phyloP scores from a whole-genome alignment of 805 yeast species.

The Kluyveromyces starmeri region DNA sequence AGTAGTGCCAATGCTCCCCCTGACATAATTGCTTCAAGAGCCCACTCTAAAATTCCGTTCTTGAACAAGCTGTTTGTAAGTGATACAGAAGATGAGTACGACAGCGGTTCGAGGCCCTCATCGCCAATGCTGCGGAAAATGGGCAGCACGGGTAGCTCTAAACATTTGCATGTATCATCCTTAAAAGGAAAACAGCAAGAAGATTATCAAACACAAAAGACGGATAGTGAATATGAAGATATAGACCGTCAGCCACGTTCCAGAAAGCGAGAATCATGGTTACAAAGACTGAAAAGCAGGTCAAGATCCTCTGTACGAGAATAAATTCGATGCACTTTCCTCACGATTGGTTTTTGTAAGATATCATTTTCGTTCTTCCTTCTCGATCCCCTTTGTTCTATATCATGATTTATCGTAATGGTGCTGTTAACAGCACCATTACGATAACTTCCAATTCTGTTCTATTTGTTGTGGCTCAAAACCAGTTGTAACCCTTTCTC shows the following conservation, averaged over 20 bases:
- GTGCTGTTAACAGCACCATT: too few species aligned
- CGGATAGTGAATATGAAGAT: conserved; percentile 10
- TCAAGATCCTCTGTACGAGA: conserved; percentile 23
- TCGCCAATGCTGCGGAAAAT: conserved; percentile 1
- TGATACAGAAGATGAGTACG: conserved; percentile 27
- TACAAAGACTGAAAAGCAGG: conserved; percentile 34
- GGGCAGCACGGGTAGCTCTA: neutral
- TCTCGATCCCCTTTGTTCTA: too few species aligned
- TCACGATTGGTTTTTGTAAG: too few species aligned
- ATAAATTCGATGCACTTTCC: too few species aligned
- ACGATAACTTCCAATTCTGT: too few species aligned
- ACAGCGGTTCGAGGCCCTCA: conserved; percentile 5
- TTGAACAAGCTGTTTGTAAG: conserved; percentile 23
- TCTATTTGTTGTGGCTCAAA: too few species aligned
- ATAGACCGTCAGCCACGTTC: conserved; percentile 18
- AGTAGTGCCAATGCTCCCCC: conserved; percentile 26
- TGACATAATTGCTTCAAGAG: conserved; percentile 24
- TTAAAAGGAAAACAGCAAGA: conserved; percentile 7
- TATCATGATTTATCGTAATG: too few species aligned
- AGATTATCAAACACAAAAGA: conserved; percentile 12
- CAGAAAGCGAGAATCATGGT: conserved; percentile 36
- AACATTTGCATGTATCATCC: conserved; percentile 9
- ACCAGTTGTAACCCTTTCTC: too few species aligned
- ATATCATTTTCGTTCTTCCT: too few species aligned
- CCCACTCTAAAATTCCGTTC: conserved; percentile 24